Conservation (phyloP, 495 filamentous ascomycete genomes). For the Thermothielavioides terrestris region DNA sequence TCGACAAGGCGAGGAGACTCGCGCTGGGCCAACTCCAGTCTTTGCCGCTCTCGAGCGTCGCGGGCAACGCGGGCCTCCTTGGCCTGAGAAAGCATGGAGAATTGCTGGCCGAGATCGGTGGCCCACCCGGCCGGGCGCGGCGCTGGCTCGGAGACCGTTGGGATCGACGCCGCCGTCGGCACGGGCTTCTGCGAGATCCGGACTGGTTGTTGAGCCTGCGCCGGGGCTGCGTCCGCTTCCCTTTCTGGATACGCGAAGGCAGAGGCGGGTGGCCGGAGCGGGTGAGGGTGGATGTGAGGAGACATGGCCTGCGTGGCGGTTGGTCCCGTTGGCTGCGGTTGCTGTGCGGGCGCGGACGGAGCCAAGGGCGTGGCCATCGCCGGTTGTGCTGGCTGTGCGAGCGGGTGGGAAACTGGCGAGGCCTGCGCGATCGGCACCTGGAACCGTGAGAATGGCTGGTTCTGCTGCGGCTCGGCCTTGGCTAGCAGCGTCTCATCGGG, state of each 20-base stretch:
- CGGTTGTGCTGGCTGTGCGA: conserved; percentile 13
- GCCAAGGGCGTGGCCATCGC: conserved; percentile 12
- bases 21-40: conserved; percentile 19
- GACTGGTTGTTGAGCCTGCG: conserved; percentile 13
- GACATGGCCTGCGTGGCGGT: conserved; percentile 32
- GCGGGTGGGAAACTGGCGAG: conserved; percentile 18
- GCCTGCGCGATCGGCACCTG: conserved; percentile 36
- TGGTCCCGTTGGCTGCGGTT: conserved; percentile 8
- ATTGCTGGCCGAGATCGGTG: conserved; percentile 12
- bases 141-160: conserved; percentile 21
- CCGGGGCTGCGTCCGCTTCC: conserved; percentile 20
- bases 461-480: conserved; percentile 34
- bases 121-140: conserved; percentile 18
- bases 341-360: conserved; percentile 7
- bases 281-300: conserved; percentile 21
- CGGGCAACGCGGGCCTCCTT: conserved; percentile 14
- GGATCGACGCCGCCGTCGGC: conserved; percentile 7
- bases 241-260: conserved; percentile 23
- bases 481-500: conserved; percentile 40
- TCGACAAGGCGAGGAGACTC: conserved; percentile 26
- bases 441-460: conserved; percentile 31
- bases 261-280: conserved; percentile 30
- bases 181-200: conserved; percentile 23
- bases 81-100: conserved; percentile 15
- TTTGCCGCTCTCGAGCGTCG: conserved; percentile 23